A percentile compares a stretch with the other conserved stretches of the same genome.
Evolutionary conservation across 768 basidiomycete species (phyloP).

Genomic region (Russula vinacea): DNA sequence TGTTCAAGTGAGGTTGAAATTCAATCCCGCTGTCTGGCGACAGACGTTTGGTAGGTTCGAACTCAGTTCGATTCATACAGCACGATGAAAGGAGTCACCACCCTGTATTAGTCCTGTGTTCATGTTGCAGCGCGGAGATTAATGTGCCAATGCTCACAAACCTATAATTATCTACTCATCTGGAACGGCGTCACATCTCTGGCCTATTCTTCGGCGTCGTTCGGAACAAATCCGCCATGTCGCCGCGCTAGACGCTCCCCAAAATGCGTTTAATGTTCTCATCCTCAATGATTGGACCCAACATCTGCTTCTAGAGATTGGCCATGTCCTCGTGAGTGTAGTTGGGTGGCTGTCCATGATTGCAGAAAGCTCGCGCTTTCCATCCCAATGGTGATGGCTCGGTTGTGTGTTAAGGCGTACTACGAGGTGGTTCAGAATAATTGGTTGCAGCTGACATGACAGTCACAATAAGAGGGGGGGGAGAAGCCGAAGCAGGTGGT

Average conservation of each 20-base stretch:
- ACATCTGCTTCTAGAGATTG: constrained; percentile 45
- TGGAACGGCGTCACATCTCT: background rate
- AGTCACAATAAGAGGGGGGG: constrained; percentile 44
- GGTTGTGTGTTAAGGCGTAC: no score
- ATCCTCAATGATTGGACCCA: constrained; percentile 41
- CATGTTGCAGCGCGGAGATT: constrained; percentile 1
- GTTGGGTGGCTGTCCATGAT: constrained; percentile 42
- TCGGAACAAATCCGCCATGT: constrained; percentile 37
- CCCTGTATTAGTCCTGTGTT: no score
- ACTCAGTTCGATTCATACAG: constrained; percentile 16
- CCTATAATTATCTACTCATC: background rate
- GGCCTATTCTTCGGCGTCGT: background rate
- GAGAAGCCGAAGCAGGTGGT: constrained; percentile 61
- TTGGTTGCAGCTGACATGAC: constrained; percentile 47
- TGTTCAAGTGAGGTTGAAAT: constrained; percentile 13
- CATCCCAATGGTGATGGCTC: constrained; percentile 60
- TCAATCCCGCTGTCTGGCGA: constrained; percentile 12
- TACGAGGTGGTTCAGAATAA: constrained; percentile 42
- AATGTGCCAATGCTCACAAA: constrained; percentile 2
- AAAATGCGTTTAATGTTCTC: constrained; percentile 40
- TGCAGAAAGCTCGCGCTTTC: constrained; percentile 48
- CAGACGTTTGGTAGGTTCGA: constrained; percentile 11
- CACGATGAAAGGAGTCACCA: background rate
- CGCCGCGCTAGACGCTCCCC: constrained; percentile 47
- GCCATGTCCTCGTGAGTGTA: constrained; percentile 49